These are phyloP conservation scores for Penicillium parvum DNA, from an alignment of 495 filamentous ascomycete genomes.

Conservation along the genomic window DNA sequence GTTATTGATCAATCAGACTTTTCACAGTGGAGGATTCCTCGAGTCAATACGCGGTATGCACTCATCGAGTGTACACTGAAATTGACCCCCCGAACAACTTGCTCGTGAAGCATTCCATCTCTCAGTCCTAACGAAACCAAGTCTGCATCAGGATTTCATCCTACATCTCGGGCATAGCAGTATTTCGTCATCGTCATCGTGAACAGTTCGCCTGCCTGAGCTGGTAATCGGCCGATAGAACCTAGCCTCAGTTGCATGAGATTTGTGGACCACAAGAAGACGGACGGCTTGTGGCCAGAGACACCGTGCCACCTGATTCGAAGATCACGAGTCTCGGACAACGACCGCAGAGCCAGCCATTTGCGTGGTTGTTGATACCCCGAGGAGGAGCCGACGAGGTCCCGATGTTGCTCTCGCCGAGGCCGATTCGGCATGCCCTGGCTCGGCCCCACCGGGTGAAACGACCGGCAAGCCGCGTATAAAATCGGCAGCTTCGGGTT, in stretches of 20 bases:
- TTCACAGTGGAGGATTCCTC: conserved; percentile 4
- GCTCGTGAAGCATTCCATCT: no score
- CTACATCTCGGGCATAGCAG: no score
- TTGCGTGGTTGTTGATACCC: conserved; percentile 5
- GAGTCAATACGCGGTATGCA: no score
- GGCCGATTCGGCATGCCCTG: conserved; percentile 13
- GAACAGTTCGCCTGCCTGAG: background rate
- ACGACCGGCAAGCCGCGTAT: conserved; percentile 16
- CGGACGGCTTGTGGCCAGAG: conserved; percentile 9
- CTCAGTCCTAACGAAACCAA: no score
- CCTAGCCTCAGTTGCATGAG: conserved; percentile 3
- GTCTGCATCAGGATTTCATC: no score
- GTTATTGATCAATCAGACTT: conserved; percentile 6
- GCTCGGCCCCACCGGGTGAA: conserved; percentile 12
- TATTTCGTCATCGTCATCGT: background rate
- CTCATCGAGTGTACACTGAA: background rate
- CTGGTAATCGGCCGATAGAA: background rate
- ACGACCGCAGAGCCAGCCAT: conserved; percentile 1
- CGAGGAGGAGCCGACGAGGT: conserved; percentile 21
- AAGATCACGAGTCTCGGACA: conserved; percentile 9
- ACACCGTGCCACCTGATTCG: conserved; percentile 7
- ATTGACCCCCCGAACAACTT: background rate
- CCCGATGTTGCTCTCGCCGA: conserved; percentile 17
- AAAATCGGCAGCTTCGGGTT: background rate
- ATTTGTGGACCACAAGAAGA: conserved; percentile 13